Evolutionary conservation across 371 early-diverging fungal genomes (phyloP), one percentile per base, ranked within the genome.

Genomic region (Parasitella parasitica): DNA sequence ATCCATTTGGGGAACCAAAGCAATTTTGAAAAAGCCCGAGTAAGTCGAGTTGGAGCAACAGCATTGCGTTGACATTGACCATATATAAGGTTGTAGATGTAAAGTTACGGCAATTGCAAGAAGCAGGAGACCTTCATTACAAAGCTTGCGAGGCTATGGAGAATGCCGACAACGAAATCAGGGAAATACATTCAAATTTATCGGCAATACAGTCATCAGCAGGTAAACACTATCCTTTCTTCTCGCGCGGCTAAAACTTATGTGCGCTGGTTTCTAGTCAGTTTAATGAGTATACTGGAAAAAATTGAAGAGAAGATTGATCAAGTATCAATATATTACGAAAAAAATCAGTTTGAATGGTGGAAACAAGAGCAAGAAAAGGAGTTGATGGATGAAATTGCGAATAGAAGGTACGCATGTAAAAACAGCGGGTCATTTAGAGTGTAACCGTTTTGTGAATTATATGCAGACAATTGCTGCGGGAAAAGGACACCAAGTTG

Each of bases 361-460:
- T 80, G 81, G 81, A 80, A 77, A 38, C 16, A 63, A 38, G 22
- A 59, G 15, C 50, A 60, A 38, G 64, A 59, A 26, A 32, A 36
- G 24, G 57, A 50, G 18, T 27, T 66, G 8, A 46, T 54, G 27
- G 26, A 70, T 36, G 38, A 55, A 24, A 55, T 38, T 16, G 41
- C 27, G 5, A 49, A 37, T 1, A 34, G 30, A 49, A 24, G 18
- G 43, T 35, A 32, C 11, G 39, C 16, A 22, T 46, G 20, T 22
- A 9, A 34, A n/a, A n/a, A n/a, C n/a, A n/a, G n/a, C n/a, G n/a
- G n/a, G n/a, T n/a, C n/a, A n/a, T n/a, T n/a, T n/a, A 32, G 6
- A 32, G 6, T 32, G 6, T 1, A 32, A 32, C 32, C 6, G 11
- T 32, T 32, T 11, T 36, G 15, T 15, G 34, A 9, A 36, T 18